Base-by-base conservation (phyloP, 2,329 filamentous ascomycete species). In the Colletotrichum cordylinicola region DNA sequence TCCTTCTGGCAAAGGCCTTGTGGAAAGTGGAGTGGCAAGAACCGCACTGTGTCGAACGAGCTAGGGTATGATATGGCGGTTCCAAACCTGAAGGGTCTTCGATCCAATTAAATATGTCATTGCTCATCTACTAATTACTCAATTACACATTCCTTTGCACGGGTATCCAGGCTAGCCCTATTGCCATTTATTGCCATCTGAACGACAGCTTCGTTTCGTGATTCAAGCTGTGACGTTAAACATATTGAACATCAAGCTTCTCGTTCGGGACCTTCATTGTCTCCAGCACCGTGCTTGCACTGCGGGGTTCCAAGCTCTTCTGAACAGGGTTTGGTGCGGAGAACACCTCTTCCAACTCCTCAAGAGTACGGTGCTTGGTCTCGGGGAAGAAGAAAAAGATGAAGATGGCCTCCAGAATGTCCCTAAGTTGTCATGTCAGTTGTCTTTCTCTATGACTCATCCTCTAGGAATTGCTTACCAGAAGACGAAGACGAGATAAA, bases 281-380 rank as follows among this genome's bases (percentile, higher is more conserved):
- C 18, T 76, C 69, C 77, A 88, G 79, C 4, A 88, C 86, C 6
- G 87, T 88, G 71, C 83, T 81, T 1, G 85, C 85, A 74, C 80
- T 84, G 67, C 87, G 80, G 81, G 85, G 86, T 79, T 86, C 82
- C 56, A 87, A 76, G 75, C 83, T 76, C 74, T 86, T 87, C 81
- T 85, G 86, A 18, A 88, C 87, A 0, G 87, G 87, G 78, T 88
- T 85, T 3, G 80, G 82, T 0, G 86, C 85, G n/a, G 84, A 82
- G 78, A 89, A 89, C 33, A 91, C 89, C 71, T 87, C 87, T 9
- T 88, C 87, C 71, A 91, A 76, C 80, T 91, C 89, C 82, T 91
- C 90, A 37, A 91, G 83, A 27, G 89, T 87, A 7, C 86, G 82
- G n/a, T 85, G 85, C 79, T 87, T 88, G 3, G 87, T 88, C 80